Base-by-base conservation (phyloP, 2,329 filamentous ascomycete species). In the Stagonosporopsis cucurbitacearum region DNA sequence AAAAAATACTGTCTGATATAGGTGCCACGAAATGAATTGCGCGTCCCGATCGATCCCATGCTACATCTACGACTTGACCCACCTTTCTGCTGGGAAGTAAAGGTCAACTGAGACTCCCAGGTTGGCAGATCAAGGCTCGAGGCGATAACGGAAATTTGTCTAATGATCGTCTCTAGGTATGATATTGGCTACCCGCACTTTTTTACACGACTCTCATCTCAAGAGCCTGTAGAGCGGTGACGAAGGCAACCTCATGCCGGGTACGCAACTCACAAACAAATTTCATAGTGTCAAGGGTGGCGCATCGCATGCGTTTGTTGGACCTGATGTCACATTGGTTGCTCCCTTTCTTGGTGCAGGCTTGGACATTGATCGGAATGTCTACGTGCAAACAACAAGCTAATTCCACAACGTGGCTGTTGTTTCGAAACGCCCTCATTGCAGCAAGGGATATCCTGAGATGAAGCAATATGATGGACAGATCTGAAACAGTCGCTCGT, bases 91-190 rank as follows among this genome's bases (percentile, higher is more conserved):
- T 50, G 41, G 41, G 35, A 35, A 44, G 32, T 47, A 56, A 42
- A 47, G 47, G 37, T 50, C 30, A 25, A 47, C 12, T 12, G 22
- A 49, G 37, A 35, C 23, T 44, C 52, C 28, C 19, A 26, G 37
- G 37, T 23, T 40, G 47, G 50, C 23, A 33, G 52, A 54, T 53
- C 32, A 40, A 39, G 57, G 44, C 36, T 32, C 41, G 45, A 45
- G 40, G 52, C 53, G 60, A 63, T 59, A 63, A 50, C 60, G 58
- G 60, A 60, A 39, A 60, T 63, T 57, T 46, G 37, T 30, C 12
- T 49, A 50, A 52, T 57, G 53, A 60, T 57, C 32, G 36, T 19
- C 53, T 36, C 46, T 20, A 25, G 53, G 53, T 50, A 47, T 48
- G 42, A 56, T 20, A 56, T 47, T 51, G 37, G 6, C 30, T 46